Evolutionary conservation across 2,329 filamentous ascomycete genomes (phyloP), one percentile per base, ranked within the genome.

Genomic region (Metarhizium brunneum): DNA sequence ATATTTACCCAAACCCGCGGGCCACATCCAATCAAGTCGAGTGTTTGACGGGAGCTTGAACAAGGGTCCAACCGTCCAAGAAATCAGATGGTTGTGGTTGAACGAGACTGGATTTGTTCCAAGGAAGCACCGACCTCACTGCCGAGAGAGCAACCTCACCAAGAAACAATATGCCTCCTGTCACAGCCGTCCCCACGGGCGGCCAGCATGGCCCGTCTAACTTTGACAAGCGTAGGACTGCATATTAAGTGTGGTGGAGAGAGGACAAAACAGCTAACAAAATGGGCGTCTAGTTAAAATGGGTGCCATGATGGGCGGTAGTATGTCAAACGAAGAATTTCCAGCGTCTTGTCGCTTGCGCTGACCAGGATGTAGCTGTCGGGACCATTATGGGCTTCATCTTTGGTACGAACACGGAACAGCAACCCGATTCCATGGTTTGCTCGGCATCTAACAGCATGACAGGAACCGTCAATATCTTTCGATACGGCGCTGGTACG

Each of bases 321-420:
- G 92, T 97, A 88, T 66, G 91, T 83, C 53, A 53, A 54, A 42
- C 48, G n/a, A 25, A 36, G n/a, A 13, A 52, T 47, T 48, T 13
- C 7, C 14, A 2, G 7, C 11, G 5, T 38, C 36, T 8, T 4
- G 10, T 11, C 6, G 38, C 36, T 53, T 48, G 45, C 49, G 29
- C 32, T 50, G 52, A 43, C n/a, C 45, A 13, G 76, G 63, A 76
- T 60, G 18, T 55, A 97, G 94, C 91, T 73, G 94, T 99, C 59
- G 94, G 94, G 59, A 79, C 89, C 53, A 96, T 96, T 69, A 96
- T 99, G 74, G 94, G 94, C 61, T 97, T 99, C 77, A 95, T 99
- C 66, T 96, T 94, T 65, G 94, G 92, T 95, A 78, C 52, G 78
- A 65, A 55, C 51, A 25, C 14, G 3, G 18, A 47, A 10, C 8